Conservation (phyloP, 2,329 filamentous ascomycete species). For the Arthroderma sp. region DNA sequence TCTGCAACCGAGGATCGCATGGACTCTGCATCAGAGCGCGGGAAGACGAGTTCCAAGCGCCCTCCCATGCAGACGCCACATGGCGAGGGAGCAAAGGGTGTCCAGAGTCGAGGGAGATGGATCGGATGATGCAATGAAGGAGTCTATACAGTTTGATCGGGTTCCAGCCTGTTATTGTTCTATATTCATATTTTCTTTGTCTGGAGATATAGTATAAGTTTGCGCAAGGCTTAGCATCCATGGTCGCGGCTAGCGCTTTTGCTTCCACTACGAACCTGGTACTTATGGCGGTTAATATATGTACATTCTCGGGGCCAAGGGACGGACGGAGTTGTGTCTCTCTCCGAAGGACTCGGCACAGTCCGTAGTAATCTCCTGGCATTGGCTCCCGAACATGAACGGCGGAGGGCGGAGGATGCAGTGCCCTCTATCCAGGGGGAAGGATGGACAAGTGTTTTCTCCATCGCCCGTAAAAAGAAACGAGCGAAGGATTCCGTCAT, state of each 20-base stretch:
- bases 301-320: no score
- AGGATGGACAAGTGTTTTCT: not conserved
- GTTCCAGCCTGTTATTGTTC: not conserved
- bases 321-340: no score
- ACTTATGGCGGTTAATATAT: no score
- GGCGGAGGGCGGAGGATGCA: no score
- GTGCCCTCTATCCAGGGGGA: not conserved
- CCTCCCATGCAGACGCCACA: not conserved
- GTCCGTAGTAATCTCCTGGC: no score
- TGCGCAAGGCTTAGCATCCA: no score
- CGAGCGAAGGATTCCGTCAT: not conserved
- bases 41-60: not conserved
- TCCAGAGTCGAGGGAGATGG: not conserved
- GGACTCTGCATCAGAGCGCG: not conserved
- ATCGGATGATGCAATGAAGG: not conserved
- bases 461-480: constrained; percentile 1
- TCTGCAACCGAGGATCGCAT: not conserved
- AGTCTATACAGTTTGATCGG: not conserved
- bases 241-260: no score
- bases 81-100: not conserved
- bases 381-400: no score
- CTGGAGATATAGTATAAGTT: not conserved
- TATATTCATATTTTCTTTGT: not conserved
- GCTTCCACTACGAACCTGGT: no score
- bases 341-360: no score